Conservation (phyloP, 305 asterid species). For the Ruellia speciosa region DNA sequence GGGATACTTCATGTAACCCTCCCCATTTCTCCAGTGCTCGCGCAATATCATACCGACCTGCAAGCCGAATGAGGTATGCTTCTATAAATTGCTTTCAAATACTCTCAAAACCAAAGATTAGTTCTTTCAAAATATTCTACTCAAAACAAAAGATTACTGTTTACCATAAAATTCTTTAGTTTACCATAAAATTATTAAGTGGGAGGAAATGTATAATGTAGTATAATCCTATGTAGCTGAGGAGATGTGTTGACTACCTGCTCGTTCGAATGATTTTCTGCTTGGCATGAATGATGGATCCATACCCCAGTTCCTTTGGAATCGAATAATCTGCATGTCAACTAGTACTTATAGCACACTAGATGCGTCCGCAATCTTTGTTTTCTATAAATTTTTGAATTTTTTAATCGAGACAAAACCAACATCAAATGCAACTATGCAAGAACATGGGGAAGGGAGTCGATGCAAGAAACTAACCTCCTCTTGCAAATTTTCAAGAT, state of each 20-base stretch:
- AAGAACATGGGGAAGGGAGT: background rate
- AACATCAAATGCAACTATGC: background rate
- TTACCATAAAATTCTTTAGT: too few relatives aligned
- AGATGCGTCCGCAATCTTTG: too few relatives aligned
- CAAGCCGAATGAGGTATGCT: background rate
- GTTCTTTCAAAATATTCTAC: too few relatives aligned
- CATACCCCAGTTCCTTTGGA: slow-evolving; percentile 94
- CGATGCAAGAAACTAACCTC: slow-evolving; percentile 49
- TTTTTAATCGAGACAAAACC: background rate
- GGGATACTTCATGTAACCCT: slow-evolving; percentile 87
- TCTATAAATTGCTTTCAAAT: background rate
- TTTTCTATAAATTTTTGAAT: too few relatives aligned
- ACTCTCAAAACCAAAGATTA: too few relatives aligned
- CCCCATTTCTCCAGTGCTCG: slow-evolving; percentile 98
- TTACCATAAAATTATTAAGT: too few relatives aligned
- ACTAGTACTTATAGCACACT: background rate
- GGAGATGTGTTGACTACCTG: slow-evolving; percentile 34
- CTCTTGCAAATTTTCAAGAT: slow-evolving; percentile 76
- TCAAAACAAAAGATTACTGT: too few relatives aligned
- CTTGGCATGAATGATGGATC: slow-evolving; percentile 89
- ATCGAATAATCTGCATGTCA: slow-evolving; percentile 49
- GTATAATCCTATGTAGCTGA: background rate
- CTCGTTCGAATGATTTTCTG: slow-evolving; percentile 87
- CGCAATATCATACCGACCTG: slow-evolving; percentile 84
- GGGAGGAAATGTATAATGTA: background rate